A percentile compares a stretch with the other conserved stretches of the same genome.
Evolutionary conservation across 306 rosid species (phyloP).

Genomic region (Quercus bicolor): DNA sequence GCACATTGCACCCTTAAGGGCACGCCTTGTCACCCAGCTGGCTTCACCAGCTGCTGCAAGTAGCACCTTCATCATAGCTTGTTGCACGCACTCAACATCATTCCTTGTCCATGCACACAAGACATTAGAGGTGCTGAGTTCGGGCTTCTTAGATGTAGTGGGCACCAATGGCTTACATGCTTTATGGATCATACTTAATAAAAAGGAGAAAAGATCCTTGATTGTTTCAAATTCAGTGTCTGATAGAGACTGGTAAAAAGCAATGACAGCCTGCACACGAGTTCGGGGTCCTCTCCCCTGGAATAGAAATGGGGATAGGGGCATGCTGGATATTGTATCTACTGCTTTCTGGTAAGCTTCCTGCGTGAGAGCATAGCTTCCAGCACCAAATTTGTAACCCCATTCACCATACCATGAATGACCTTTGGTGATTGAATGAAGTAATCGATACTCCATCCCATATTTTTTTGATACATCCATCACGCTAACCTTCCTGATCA

Average conservation of each 20-base stretch:
- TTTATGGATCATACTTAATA: slow-evolving; percentile 28
- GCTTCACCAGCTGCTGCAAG: slow-evolving; percentile 27
- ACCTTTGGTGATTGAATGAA: slow-evolving; percentile 52
- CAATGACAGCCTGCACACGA: slow-evolving; percentile 47
- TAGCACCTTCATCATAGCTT: slow-evolving; percentile 51
- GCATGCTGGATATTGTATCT: slow-evolving; percentile 34
- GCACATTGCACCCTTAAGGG: slow-evolving; percentile 57
- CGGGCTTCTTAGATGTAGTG: slow-evolving; percentile 10
- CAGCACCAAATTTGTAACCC: slow-evolving; percentile 70
- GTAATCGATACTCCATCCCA: slow-evolving; percentile 58
- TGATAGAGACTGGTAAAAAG: slow-evolving; percentile 55
- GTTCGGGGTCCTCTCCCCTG: slow-evolving; percentile 36
- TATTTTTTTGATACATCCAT: slow-evolving; percentile 74
- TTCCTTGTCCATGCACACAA: slow-evolving; percentile 48
- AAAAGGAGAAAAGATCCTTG: slow-evolving; percentile 56
- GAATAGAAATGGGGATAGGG: slow-evolving; percentile 40
- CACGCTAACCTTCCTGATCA: slow-evolving; percentile 63
- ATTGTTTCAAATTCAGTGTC: slow-evolving; percentile 38
- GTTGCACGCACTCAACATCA: slow-evolving; percentile 55
- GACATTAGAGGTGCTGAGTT: slow-evolving; percentile 15
- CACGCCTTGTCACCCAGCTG: slow-evolving; percentile 48
- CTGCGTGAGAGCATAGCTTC: slow-evolving; percentile 66
- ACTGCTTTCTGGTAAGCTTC: slow-evolving; percentile 52
- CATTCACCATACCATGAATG: slow-evolving; percentile 71
- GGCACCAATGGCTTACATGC: slow-evolving; percentile 15